Base-by-base conservation (phyloP, 2,329 filamentous ascomycete genomes). In the Truncatella angustata region DNA sequence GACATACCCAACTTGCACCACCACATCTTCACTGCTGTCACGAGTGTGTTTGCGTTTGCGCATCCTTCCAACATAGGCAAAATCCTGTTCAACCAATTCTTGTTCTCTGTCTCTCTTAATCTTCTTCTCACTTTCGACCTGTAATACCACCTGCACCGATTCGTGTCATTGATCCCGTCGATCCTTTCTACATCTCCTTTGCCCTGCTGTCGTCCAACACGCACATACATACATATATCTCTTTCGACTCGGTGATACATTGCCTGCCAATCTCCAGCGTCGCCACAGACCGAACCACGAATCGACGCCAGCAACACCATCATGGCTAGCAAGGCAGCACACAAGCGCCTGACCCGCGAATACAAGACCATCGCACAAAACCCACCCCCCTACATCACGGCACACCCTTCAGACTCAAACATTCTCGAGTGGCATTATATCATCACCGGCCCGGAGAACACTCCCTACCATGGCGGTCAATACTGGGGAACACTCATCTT, bases 401-500 rank as follows among this genome's bases (percentile, higher is more conserved):
- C 92, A 12, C 91, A 96, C 66, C 91, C 91, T 10, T 95, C 91
- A 35, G 92, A 96, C 59, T 81, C 83, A 37, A 96, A 96, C 70
- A 96, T 96, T 59, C 81, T 97, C 44, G 92, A 97, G 87, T 96
- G 91, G 91, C 91, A 96, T 74, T 96, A 95, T 74, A 90, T 97
- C 66, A 88, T 97, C 60, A 97, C 92, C 34, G 94, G 94, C 2
- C 93, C 94, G 30, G 91, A 95, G 55, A 84, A 92, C 54, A 99
- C 94, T 1, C 93, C 94, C 2, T 99, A 99, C 70, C 85, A 95
- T 63, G 86, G 87, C 66, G 94, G 94, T 42, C 94, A 99, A 71
- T 99, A 97, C 77, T 99, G 94, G 94, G 94, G 94, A 44, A 97
- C 93, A 2, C 80, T 99, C 47, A 86, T 95, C 59, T 99, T 99